Evolutionary conservation across 257 asterid genomes (phyloP).

Genomic region (Solanum ahanhuiri): DNA sequence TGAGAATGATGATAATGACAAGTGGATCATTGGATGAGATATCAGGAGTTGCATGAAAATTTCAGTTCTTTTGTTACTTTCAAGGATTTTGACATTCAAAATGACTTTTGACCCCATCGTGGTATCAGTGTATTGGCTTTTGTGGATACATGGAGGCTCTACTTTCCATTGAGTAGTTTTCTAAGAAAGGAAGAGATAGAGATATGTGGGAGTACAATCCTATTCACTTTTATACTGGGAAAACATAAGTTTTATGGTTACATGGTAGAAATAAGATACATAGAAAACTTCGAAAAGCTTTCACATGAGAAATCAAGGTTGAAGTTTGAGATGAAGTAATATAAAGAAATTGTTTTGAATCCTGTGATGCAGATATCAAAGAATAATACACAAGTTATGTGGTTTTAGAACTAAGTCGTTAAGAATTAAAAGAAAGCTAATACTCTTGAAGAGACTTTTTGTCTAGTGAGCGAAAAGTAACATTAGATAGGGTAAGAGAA

Average conservation of each 20-base stretch:
- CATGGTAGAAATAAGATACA: slow-evolving; percentile 17
- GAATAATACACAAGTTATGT: background rate
- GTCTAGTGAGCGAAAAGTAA: slow-evolving; percentile 20
- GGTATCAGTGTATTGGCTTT: slow-evolving; percentile 45
- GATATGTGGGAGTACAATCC: slow-evolving; percentile 28
- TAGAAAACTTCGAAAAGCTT: slow-evolving; percentile 35
- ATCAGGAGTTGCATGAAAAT: no score
- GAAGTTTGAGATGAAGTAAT: background rate
- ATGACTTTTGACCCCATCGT: slow-evolving; percentile 57
- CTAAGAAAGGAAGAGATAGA: slow-evolving; percentile 25
- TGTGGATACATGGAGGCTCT: slow-evolving; percentile 36
- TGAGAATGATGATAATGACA: no score
- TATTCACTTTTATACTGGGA: slow-evolving; percentile 17
- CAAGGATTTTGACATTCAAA: slow-evolving; percentile 32
- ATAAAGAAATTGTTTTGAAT: no score
- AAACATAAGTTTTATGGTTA: slow-evolving; percentile 39
- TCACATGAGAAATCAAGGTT: no score
- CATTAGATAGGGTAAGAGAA: slow-evolving; percentile 27
- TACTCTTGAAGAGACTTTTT: slow-evolving; percentile 33
- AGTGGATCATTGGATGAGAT: no score
- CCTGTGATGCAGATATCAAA: no score
- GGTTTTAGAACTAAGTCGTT: background rate
- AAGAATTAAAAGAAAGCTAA: slow-evolving; percentile 37
- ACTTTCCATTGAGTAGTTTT: slow-evolving; percentile 40
- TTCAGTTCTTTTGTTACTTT: slow-evolving; percentile 14